Evolutionary conservation across 148 eudicot species (phyloP).

Genomic region (Talinum fruticosum): DNA sequence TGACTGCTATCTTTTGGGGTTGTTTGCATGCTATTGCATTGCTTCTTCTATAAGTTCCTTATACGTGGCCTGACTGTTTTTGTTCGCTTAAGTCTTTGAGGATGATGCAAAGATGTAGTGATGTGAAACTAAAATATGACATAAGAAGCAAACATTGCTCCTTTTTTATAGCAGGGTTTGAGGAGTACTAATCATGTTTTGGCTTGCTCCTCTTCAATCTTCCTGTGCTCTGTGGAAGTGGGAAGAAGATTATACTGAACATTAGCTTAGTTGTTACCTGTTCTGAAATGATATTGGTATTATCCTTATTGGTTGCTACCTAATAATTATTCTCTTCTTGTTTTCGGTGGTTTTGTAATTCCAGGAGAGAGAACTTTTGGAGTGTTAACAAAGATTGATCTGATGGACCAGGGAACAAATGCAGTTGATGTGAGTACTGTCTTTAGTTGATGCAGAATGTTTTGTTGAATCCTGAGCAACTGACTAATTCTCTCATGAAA

Average conservation of each 20-base stretch:
- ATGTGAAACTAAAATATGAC: conserved; percentile 3
- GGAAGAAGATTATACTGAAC: not conserved
- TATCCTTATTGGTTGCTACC: conserved; percentile 3
- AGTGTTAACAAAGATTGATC: conserved; percentile 69
- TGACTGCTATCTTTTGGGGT: not conserved
- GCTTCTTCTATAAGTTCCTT: conserved; percentile 6
- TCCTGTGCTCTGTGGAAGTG: not conserved
- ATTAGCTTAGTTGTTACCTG: not conserved
- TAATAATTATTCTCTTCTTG: not conserved
- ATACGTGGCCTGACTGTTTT: not conserved
- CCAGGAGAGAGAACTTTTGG: conserved; percentile 77
- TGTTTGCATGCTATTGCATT: not conserved
- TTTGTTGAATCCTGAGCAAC: not conserved
- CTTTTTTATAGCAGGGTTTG: not conserved
- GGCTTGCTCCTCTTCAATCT: not conserved
- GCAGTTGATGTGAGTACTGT: conserved; percentile 59
- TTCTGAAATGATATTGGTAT: not conserved
- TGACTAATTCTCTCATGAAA: not conserved
- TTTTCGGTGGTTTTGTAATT: conserved; percentile 8
- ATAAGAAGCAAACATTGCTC: not conserved
- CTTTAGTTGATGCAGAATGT: not conserved
- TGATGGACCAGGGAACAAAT: conserved; percentile 78
- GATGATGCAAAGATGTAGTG: not conserved
- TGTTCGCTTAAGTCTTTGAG: not conserved
- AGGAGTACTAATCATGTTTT: not conserved